A percentile compares a stretch with the other conserved stretches of the same genome.
Evolutionary conservation across 2,329 filamentous ascomycete species (phyloP).

Genomic region (Clarireedia hainanense): DNA sequence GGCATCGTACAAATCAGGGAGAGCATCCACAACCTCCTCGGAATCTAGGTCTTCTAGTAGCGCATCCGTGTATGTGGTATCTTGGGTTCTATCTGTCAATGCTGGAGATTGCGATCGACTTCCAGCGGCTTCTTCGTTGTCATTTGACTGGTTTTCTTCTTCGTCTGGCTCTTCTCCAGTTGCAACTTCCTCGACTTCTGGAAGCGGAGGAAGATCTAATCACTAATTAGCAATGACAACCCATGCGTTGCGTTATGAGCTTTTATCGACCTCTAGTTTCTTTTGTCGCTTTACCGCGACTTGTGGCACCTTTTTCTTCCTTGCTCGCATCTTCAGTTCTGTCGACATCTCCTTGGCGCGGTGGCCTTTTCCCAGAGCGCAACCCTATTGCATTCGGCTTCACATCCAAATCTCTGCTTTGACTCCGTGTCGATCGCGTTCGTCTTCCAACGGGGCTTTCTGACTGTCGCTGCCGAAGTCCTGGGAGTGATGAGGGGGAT

Average conservation of each 20-base stretch:
- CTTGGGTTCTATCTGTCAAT: constrained; percentile 21
- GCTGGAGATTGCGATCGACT: background rate
- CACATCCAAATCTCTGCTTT: constrained; percentile 30
- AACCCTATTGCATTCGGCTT: constrained; percentile 7
- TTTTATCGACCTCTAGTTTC: constrained; percentile 14
- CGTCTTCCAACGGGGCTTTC: constrained; percentile 15
- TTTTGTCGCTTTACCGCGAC: constrained; percentile 7
- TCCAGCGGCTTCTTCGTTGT: background rate
- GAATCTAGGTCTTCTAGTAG: constrained; percentile 29
- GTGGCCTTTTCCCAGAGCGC: constrained; percentile 3
- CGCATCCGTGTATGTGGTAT: constrained; percentile 15
- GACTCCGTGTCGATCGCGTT: constrained; percentile 31
- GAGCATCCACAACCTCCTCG: constrained; percentile 30
- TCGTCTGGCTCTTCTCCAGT: background rate
- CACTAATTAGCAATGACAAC: background rate
- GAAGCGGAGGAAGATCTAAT: background rate
- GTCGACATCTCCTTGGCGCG: constrained; percentile 20
- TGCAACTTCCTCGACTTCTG: background rate
- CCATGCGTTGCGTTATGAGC: no score
- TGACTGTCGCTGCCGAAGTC: constrained; percentile 8
- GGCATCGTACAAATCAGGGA: constrained; percentile 32
- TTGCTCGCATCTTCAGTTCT: constrained; percentile 16
- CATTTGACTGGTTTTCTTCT: background rate
- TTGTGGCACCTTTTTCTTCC: no score
- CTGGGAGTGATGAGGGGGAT: constrained; percentile 21